Conservation (phyloP, 1,139 yeast species). For the Yamadazyma taylorii region DNA sequence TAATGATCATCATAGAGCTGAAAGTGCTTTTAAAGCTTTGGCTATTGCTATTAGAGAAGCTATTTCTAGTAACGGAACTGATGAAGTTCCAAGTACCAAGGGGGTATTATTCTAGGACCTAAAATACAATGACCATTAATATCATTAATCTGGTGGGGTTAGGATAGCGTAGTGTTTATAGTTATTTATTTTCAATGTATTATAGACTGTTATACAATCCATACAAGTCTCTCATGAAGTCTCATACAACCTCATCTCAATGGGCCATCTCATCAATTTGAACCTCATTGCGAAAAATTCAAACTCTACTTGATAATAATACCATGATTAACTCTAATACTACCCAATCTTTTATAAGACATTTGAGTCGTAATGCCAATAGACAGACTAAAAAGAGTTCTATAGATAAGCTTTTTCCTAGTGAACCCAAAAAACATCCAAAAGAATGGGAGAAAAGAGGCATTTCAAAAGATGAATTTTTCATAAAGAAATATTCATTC, state of each 20-base stretch:
- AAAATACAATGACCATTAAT: too few relatives aligned
- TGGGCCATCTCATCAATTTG: too few relatives aligned
- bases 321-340: slow-evolving; percentile 3
- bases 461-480: slow-evolving; percentile 43
- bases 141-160: too few relatives aligned
- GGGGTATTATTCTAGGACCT: slow-evolving; percentile 70
- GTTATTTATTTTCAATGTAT: too few relatives aligned
- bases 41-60: slow-evolving; percentile 93
- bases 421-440: slow-evolving; percentile 9
- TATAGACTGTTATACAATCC: too few relatives aligned
- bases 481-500: slow-evolving; percentile 37
- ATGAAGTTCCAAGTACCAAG: slow-evolving; percentile 94
- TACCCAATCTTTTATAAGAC: too few relatives aligned
- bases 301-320: not conserved
- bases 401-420: slow-evolving; percentile 15
- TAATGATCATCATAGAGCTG: slow-evolving; percentile 96
- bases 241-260: too few relatives aligned
- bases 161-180: too few relatives aligned
- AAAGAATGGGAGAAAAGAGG: slow-evolving; percentile 43
- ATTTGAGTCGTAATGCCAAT: not conserved
- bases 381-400: slow-evolving; percentile 5
- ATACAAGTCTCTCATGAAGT: too few relatives aligned
- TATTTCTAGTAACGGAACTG: slow-evolving; percentile 73
- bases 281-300: not conserved
- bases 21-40: slow-evolving; percentile 92